Evolutionary conservation across 164 flowering plant genomes (phyloP).

Genomic region (Umbilicus rupestris): DNA sequence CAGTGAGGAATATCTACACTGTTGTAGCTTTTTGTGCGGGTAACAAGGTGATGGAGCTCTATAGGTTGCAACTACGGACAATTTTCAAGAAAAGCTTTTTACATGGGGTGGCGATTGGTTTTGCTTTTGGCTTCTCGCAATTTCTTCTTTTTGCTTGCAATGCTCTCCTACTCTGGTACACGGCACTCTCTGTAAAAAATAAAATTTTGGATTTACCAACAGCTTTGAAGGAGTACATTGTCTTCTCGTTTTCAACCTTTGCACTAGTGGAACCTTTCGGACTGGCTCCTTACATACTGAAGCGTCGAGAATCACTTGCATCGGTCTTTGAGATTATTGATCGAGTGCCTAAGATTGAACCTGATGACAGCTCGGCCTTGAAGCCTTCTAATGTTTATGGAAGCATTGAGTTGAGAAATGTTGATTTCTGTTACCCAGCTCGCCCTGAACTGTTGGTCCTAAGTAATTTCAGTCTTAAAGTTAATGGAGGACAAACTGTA

Average conservation of each 20-base stretch:
- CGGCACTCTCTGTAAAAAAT: conserved; percentile 53
- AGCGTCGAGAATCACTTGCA: conserved; percentile 65
- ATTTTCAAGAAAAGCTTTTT: conserved; percentile 76
- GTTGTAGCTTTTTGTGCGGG: conserved; percentile 98
- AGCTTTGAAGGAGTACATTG: conserved; percentile 93
- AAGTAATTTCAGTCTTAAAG: conserved; percentile 87
- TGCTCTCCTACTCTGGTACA: conserved; percentile 93
- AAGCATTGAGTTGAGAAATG: conserved; percentile 75
- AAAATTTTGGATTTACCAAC: conserved; percentile 33
- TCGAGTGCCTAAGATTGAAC: conserved; percentile 79
- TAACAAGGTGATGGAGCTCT: conserved; percentile 92
- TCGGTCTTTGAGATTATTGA: conserved; percentile 95
- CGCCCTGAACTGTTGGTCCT: conserved; percentile 77
- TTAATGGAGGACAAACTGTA: conserved; percentile 90
- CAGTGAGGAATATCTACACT: conserved; percentile 93
- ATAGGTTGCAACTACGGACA: conserved; percentile 53
- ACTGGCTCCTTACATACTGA: conserved; percentile 92
- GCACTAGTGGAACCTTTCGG: conserved; percentile 98
- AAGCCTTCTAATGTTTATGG: conserved; percentile 91
- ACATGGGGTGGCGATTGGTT: conserved; percentile 90
- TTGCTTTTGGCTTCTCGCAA: conserved; percentile 94
- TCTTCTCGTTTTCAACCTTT: conserved; percentile 91
- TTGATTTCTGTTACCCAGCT: conserved; percentile 88
- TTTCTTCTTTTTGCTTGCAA: conserved; percentile 94
- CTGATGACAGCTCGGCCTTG: conserved; percentile 71